phyloP scores from a whole-genome alignment of 2,329 filamentous ascomycete species.

The Colletotrichum coccodes region DNA sequence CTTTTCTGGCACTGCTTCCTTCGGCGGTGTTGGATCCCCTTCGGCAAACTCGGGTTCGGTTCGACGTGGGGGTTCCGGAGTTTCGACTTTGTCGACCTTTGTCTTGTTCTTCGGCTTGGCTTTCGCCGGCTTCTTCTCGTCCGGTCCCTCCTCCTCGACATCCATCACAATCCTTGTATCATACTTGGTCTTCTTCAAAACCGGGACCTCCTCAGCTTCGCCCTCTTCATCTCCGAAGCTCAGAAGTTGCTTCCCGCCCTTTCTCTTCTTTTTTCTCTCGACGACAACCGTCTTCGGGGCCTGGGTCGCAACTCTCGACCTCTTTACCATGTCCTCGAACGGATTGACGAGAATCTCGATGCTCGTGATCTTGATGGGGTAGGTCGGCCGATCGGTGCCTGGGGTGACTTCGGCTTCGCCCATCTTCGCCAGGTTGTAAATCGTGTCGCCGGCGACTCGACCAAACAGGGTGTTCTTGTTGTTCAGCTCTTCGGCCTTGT shows the following conservation, averaged over 20 bases:
- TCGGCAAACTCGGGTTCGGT: not conserved
- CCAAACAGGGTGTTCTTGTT: constrained; percentile 95
- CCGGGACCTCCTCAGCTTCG: constrained; percentile 64
- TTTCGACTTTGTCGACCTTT: constrained; percentile 37
- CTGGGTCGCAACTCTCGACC: constrained; percentile 65
- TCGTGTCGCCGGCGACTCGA: constrained; percentile 89
- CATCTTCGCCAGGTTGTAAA: constrained; percentile 96
- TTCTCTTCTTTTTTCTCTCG: constrained; percentile 74
- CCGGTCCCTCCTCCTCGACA: constrained; percentile 53
- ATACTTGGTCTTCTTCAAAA: constrained; percentile 81
- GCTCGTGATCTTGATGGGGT: constrained; percentile 81
- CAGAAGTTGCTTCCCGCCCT: constrained; percentile 78
- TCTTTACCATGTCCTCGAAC: constrained; percentile 83
- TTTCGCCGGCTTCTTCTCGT: constrained; percentile 41
- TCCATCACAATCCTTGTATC: constrained; percentile 79
- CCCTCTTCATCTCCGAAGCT: constrained; percentile 82
- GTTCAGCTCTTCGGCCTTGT: constrained; percentile 84
- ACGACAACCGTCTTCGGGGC: constrained; percentile 54
- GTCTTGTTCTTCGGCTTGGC: constrained; percentile 43
- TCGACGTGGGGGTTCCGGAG: not conserved
- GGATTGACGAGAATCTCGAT: constrained; percentile 84
- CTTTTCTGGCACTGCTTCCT: constrained; percentile 25
- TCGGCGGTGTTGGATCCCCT: constrained; percentile 39
- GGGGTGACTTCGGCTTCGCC: constrained; percentile 86
- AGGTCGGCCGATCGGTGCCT: constrained; percentile 83